These are phyloP conservation scores for Auriscalpium vulgare DNA, from an alignment of 768 basidiomycete species.

Conservation along the genomic window DNA sequence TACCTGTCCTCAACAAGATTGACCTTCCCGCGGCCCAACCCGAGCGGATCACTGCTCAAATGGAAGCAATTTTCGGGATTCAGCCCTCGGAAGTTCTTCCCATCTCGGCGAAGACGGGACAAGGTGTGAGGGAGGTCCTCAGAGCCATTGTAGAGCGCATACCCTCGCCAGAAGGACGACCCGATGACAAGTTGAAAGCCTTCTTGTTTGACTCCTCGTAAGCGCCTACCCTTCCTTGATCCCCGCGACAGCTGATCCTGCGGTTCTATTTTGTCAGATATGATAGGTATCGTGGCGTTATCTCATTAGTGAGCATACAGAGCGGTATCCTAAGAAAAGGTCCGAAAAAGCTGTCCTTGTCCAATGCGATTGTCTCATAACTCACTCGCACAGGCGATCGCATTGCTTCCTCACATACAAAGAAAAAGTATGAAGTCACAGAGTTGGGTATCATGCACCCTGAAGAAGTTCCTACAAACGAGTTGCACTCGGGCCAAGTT, in stretches of 20 bases:
- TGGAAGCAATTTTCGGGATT: conserved; percentile 76
- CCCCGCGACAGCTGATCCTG: conserved; percentile 4
- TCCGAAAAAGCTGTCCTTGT: conserved; percentile 18
- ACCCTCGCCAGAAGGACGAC: conserved; percentile 63
- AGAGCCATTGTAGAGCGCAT: conserved; percentile 76
- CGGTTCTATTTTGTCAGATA: conserved; percentile 44
- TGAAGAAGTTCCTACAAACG: conserved; percentile 68
- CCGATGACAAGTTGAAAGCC: conserved; percentile 58
- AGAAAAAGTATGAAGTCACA: conserved; percentile 82
- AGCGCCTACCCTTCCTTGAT: conserved; percentile 21
- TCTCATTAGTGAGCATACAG: conserved; percentile 80
- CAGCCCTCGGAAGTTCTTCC: conserved; percentile 64
- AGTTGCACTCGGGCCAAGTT: conserved; percentile 71
- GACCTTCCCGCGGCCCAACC: conserved; percentile 89
- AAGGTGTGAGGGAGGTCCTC: conserved; percentile 72
- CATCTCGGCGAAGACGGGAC: conserved; percentile 91
- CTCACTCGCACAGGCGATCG: conserved; percentile 61
- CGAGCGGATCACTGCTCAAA: conserved; percentile 70
- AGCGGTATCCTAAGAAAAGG: conserved; percentile 80
- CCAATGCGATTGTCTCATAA: background rate
- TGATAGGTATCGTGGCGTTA: conserved; percentile 93
- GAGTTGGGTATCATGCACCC: conserved; percentile 89
- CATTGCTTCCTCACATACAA: conserved; percentile 76
- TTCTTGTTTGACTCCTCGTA: conserved; percentile 92
- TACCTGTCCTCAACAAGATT: conserved; percentile 96